A percentile compares a stretch with the other conserved stretches of the same genome.
These are phyloP conservation scores for Eutrema salsugineum DNA, from an alignment of 441 rosid genomes.

Conservation along the genomic window DNA sequence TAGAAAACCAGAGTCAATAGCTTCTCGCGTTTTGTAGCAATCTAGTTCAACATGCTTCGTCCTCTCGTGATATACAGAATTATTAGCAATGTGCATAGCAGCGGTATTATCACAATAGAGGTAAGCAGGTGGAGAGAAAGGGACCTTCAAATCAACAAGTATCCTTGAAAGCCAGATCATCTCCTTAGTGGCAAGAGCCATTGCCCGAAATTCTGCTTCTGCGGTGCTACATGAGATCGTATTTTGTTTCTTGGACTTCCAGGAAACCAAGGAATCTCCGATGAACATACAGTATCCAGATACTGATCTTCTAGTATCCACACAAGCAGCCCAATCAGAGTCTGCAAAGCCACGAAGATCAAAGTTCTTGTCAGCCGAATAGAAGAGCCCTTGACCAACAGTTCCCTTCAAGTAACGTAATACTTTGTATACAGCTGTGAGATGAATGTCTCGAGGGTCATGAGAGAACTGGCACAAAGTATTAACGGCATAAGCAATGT, in stretches of 20 bases:
- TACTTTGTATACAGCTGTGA: not conserved
- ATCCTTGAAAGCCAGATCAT: not conserved
- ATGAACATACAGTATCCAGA: too few relatives aligned
- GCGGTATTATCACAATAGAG: not conserved
- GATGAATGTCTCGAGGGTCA: not conserved
- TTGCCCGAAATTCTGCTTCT: not conserved
- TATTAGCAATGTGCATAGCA: not conserved
- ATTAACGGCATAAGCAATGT: not conserved
- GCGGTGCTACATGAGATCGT: too few relatives aligned
- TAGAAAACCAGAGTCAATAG: not conserved
- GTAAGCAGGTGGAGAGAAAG: not conserved
- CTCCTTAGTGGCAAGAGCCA: not conserved
- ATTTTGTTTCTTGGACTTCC: too few relatives aligned
- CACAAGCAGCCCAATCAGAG: too few relatives aligned
- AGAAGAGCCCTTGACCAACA: rapidly evolving
- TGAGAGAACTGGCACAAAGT: not conserved
- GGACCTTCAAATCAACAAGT: not conserved
- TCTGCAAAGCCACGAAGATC: too few relatives aligned
- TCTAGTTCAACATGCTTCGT: not conserved
- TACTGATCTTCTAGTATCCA: too few relatives aligned
- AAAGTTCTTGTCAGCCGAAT: too few relatives aligned
- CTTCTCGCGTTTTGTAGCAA: not conserved
- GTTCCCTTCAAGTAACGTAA: not conserved
- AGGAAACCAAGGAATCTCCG: too few relatives aligned
- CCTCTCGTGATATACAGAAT: not conserved